Conservation (phyloP, 441 rosid species). For the Pelargonium exstipulatum region DNA sequence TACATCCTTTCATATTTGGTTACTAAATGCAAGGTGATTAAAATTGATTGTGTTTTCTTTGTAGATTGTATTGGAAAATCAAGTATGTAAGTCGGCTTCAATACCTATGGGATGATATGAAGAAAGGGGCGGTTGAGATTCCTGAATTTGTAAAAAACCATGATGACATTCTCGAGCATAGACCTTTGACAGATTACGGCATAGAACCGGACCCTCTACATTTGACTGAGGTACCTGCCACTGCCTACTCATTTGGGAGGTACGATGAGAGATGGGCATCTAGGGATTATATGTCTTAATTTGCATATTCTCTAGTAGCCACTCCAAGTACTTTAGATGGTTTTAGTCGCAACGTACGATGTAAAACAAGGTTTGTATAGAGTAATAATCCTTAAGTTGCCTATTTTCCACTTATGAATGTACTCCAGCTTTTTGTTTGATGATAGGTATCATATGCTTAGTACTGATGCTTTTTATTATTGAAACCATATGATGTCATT, state of each 20-base stretch:
- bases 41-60: not conserved
- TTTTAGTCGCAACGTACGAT: not conserved
- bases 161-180: slow-evolving; percentile 59
- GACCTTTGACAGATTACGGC: slow-evolving; percentile 72
- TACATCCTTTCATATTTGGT: not conserved
- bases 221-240: slow-evolving; percentile 46
- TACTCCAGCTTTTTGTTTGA: not conserved
- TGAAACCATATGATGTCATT: too few relatives aligned
- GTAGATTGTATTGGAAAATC: slow-evolving; percentile 62
- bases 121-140: slow-evolving; percentile 56
- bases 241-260: slow-evolving; percentile 53
- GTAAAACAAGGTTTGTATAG: slow-evolving; percentile 3
- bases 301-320: not conserved
- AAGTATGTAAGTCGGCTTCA: slow-evolving; percentile 66
- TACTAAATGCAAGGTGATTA: not conserved
- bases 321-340: not conserved
- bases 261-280: slow-evolving; percentile 59
- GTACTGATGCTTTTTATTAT: too few relatives aligned
- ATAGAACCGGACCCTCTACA: slow-evolving; percentile 79
- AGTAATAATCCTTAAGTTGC: not conserved
- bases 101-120: slow-evolving; percentile 59
- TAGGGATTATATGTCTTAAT: slow-evolving; percentile 39
- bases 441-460: too few relatives aligned
- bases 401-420: not conserved
- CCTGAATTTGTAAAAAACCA: slow-evolving; percentile 60